Percentiles rank a stretch among this genome's conserved stretches.
Evolutionary conservation across 768 basidiomycete genomes (phyloP).

Genomic region (Hemileccinum impolitum): DNA sequence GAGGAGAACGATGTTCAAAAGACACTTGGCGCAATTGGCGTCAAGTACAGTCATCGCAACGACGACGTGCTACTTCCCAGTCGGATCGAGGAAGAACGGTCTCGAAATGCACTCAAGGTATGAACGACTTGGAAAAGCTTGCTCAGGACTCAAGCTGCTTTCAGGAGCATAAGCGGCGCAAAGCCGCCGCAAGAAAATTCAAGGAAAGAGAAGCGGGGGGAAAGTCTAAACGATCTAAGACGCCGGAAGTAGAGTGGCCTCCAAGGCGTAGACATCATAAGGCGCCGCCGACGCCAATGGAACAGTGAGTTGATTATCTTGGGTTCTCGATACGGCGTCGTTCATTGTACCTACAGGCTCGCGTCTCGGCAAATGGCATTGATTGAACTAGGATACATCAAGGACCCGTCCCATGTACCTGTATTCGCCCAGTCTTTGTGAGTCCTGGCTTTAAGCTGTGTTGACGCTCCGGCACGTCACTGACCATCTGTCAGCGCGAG

Average conservation of each 20-base stretch:
- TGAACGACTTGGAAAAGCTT: slow-evolving; percentile 1
- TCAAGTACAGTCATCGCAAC: slow-evolving; percentile 73
- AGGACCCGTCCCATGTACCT: slow-evolving; percentile 46
- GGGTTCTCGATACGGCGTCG: not conserved
- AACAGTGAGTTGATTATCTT: slow-evolving; percentile 43
- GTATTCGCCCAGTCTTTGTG: slow-evolving; percentile 66
- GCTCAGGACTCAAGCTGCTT: slow-evolving; percentile 4
- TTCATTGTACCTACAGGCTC: slow-evolving; percentile 38
- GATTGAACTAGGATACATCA: slow-evolving; percentile 59
- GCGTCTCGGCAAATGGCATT: slow-evolving; percentile 55
- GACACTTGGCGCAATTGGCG: slow-evolving; percentile 57
- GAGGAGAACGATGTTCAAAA: slow-evolving; percentile 52
- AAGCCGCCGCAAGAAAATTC: slow-evolving; percentile 21
- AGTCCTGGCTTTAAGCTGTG: slow-evolving; percentile 25
- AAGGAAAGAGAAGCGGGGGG: slow-evolving; percentile 8
- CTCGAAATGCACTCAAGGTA: slow-evolving; percentile 52
- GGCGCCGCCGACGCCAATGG: slow-evolving; percentile 41
- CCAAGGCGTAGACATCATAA: slow-evolving; percentile 59
- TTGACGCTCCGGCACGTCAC: not conserved
- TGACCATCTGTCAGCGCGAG: slow-evolving; percentile 32
- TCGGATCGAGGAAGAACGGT: slow-evolving; percentile 62
- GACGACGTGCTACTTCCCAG: slow-evolving; percentile 67
- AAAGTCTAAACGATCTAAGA: slow-evolving; percentile 17
- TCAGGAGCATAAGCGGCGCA: slow-evolving; percentile 28
- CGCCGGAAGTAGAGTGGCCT: slow-evolving; percentile 56